These are phyloP conservation scores for Phytophthora aleatoria DNA, from an alignment of 352 stramenopile genomes.

Conservation along the genomic window DNA sequence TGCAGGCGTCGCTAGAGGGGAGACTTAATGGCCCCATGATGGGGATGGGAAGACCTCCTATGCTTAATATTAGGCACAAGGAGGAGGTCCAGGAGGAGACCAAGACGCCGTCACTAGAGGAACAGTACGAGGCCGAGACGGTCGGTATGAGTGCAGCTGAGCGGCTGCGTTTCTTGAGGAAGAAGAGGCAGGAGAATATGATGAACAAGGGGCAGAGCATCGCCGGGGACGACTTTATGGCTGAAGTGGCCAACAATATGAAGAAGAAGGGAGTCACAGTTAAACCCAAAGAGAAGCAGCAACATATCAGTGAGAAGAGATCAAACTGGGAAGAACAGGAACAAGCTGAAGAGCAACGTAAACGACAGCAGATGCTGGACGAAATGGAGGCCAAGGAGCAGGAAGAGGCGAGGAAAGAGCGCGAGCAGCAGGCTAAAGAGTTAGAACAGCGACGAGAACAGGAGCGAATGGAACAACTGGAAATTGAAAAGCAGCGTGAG, in stretches of 20 bases:
- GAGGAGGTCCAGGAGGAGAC: constrained; percentile 6
- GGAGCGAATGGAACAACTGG: constrained; percentile 30
- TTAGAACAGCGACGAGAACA: constrained; percentile 30
- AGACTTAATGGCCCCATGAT: constrained; percentile 33
- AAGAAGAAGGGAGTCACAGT: constrained; percentile 58
- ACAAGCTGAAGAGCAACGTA: constrained; percentile 36
- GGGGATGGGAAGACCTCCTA: constrained; percentile 25
- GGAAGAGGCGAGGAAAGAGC: constrained; percentile 31
- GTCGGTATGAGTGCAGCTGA: constrained; percentile 65
- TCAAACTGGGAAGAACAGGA: constrained; percentile 43
- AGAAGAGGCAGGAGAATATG: constrained; percentile 65
- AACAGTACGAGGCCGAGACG: constrained; percentile 64
- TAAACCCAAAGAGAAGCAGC: constrained; percentile 16
- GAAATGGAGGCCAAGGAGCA: constrained; percentile 38
- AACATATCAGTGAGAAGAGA: constrained; percentile 10
- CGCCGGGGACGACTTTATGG: constrained; percentile 65
- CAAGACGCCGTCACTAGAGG: constrained; percentile 29
- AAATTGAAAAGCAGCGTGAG: constrained; percentile 34
- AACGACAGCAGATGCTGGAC: constrained; percentile 36
- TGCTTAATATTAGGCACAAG: constrained; percentile 35
- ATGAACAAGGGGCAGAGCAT: constrained; percentile 53
- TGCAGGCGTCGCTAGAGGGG: constrained; percentile 64
- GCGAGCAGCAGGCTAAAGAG: constrained; percentile 31
- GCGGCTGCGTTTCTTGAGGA: constrained; percentile 62
- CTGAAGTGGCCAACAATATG: constrained; percentile 70